Conservation (phyloP, 345 rosid species). For the Gossypium rotundifolium region DNA sequence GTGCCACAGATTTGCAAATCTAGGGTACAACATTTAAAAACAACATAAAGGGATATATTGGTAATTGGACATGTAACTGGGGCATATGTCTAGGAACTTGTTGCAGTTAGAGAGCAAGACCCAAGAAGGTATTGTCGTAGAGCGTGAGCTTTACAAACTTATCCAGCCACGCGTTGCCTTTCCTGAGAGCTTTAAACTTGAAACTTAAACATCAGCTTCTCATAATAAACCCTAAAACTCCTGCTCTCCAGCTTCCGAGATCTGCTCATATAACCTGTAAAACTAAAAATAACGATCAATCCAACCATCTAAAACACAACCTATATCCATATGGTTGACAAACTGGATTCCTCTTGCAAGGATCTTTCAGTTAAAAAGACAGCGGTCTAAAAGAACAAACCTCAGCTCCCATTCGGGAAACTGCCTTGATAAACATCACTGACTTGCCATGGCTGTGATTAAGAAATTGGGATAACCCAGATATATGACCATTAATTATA, state of each 20-base stretch:
- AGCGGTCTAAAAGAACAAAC: not conserved
- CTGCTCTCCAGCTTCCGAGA: not conserved
- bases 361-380: too few relatives aligned
- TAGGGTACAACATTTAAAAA: not conserved
- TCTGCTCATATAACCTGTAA: not conserved
- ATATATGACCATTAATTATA: not conserved
- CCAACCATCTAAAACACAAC: too few relatives aligned
- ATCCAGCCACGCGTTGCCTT: slow-evolving; percentile 15
- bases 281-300: too few relatives aligned
- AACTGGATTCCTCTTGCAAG: too few relatives aligned
- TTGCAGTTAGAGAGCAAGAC: slow-evolving; percentile 40
- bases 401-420: not conserved
- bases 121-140: slow-evolving; percentile 55
- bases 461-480: not conserved
- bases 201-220: slow-evolving; percentile 1
- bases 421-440: not conserved
- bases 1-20: not conserved
- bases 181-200: not conserved
- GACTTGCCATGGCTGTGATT: not conserved
- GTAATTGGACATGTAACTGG: slow-evolving; percentile 14
- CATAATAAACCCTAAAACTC: slow-evolving; percentile 27
- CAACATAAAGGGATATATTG: slow-evolving; percentile 15
- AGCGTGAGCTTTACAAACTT: slow-evolving; percentile 19
- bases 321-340: too few relatives aligned
- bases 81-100: slow-evolving; percentile 72